Evolutionary conservation across 345 rosid species (phyloP).

Genomic region (Camelina neglecta): DNA sequence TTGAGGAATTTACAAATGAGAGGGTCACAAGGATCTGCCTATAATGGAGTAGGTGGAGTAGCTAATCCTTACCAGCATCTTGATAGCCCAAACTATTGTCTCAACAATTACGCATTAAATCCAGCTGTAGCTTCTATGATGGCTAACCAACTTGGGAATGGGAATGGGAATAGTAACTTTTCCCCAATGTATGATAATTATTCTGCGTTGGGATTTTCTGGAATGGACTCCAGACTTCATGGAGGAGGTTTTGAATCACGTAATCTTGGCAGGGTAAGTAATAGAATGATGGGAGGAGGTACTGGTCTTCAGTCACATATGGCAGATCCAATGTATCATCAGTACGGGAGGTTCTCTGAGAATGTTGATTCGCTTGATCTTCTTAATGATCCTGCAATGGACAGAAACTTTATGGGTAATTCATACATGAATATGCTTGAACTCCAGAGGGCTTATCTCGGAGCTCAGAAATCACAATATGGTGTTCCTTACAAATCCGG

Average conservation of each 20-base stretch:
- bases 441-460: constrained; percentile 69
- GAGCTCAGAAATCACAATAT: constrained; percentile 70
- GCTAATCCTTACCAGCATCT: constrained; percentile 56
- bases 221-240: constrained; percentile 68
- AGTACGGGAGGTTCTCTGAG: constrained; percentile 60
- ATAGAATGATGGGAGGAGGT: constrained; percentile 54
- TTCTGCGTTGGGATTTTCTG: constrained; percentile 60
- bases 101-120: constrained; percentile 58
- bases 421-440: constrained; percentile 56
- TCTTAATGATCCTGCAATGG: constrained; percentile 57
- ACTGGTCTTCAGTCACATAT: constrained; percentile 58
- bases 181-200: constrained; percentile 75
- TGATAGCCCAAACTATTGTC: constrained; percentile 56
- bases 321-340: constrained; percentile 70
- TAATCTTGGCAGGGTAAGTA: constrained; percentile 51
- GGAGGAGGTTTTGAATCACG: constrained; percentile 59
- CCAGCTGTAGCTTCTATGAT: constrained; percentile 66
- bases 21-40: constrained; percentile 65
- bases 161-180: constrained; percentile 51
- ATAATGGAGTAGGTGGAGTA: constrained; percentile 55
- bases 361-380: constrained; percentile 58
- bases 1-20: constrained; percentile 58
- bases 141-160: constrained; percentile 55
- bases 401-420: constrained; percentile 49
- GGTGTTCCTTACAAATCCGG: constrained; percentile 58